phyloP scores from a whole-genome alignment of 1,139 yeast genomes.

The Magnusiomyces fungicola region DNA sequence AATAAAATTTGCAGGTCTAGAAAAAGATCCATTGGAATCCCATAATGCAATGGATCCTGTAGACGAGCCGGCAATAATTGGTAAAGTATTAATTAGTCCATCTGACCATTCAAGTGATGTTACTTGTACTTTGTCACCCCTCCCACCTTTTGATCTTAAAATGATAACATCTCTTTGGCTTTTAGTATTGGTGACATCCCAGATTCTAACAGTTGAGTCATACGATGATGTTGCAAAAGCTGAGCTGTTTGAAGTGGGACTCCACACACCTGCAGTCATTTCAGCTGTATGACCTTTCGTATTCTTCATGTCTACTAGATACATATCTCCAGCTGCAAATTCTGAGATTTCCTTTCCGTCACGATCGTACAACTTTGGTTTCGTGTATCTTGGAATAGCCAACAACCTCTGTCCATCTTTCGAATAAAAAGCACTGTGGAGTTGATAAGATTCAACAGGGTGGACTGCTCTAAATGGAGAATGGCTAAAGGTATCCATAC shows the following conservation, averaged over 20 bases:
- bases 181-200: constrained; percentile 28
- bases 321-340: constrained; percentile 33
- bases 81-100: constrained; percentile 16
- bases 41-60: constrained; percentile 29
- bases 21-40: constrained; percentile 28
- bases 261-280: constrained; percentile 32
- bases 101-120: constrained; percentile 22
- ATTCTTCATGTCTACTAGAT: constrained; percentile 33
- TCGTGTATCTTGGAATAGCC: constrained; percentile 25
- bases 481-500: constrained; percentile 27
- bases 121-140: constrained; percentile 22
- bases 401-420: constrained; percentile 24
- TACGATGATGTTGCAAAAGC: constrained; percentile 29
- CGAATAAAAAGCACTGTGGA: constrained; percentile 25
- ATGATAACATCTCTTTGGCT: constrained; percentile 29
- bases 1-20: constrained; percentile 27
- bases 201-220: constrained; percentile 34
- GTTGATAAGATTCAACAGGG: constrained; percentile 29
- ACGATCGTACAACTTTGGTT: constrained; percentile 25
- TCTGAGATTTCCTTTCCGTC: constrained; percentile 27
- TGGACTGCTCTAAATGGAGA: constrained; percentile 28
- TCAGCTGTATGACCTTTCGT: constrained; percentile 36
- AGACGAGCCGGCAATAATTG: constrained; percentile 24
- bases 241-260: constrained; percentile 19
- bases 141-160: constrained; percentile 22